Base-by-base conservation (phyloP, 2,329 filamentous ascomycete genomes). In the Cladosporium austrohemisphaericum region DNA sequence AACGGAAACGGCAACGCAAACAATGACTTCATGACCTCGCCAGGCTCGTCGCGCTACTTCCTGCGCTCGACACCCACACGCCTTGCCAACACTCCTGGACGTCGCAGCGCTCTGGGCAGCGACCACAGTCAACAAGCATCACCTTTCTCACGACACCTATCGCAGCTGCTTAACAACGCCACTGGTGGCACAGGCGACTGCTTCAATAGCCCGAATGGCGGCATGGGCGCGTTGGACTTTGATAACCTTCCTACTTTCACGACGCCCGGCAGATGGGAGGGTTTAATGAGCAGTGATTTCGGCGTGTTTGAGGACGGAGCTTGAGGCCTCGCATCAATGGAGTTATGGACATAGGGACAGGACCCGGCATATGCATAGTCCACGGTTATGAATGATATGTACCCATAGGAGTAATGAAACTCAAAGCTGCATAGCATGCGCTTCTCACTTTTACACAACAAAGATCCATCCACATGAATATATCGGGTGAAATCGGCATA, bases 71-170 rank as follows among this genome's bases (percentile, higher is more conserved):
- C 55, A 31, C 66, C 57, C 61, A 67, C 60, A 63, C 70, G 58
- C 58, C 62, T 61, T 55, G 65, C 55, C 56, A 63, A 60, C 55
- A 61, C 59, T 2, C 60, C 63, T 5, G 58, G 56, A 25, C 56
- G 57, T 13, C 60, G 58, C 38, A 59, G 52, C 52, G 58, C 57
- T 22, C 59, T 60, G 28, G 40, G 55, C 28, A 47, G 54, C 32
- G 49, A 52, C 22, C 40, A 43, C 18, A 52, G 35, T 35, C 14
- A 55, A 20, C 65, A 69, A 19, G 64, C 70, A 48, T 81, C 81
- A 5, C 82, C 83, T 0, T 78, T 85, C 59, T 81, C 80, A 2
- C 74, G 78, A 29, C 79, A 82, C 18, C 74, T 88, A 28, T 79
- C 78, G 55, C 77, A 85, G 57, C 72, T 88, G 52, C 71, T 87